These are phyloP conservation scores for Limnomonas spitsbergensis DNA, from an alignment of 139 green algal genomes.

Conservation along the genomic window DNA sequence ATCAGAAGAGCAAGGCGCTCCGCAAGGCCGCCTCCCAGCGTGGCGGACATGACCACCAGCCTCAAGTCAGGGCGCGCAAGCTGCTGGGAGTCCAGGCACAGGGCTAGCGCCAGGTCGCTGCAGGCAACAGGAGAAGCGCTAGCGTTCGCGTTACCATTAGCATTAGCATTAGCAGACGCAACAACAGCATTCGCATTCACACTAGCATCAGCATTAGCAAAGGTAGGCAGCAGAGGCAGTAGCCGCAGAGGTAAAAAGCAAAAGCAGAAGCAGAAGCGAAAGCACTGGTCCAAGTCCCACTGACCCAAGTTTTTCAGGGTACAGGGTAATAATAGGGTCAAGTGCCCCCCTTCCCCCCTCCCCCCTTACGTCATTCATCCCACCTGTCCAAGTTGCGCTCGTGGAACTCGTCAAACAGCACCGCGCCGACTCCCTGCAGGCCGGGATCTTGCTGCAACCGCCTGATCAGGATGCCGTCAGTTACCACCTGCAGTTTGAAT, in stretches of 20 bases:
- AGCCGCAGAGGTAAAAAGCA: no score
- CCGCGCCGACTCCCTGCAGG: constrained; percentile 6
- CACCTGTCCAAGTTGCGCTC: constrained; percentile 56
- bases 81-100: constrained; percentile 47
- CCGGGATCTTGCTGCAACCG: constrained; percentile 53
- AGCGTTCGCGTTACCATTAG: background rate
- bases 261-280: no score
- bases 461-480: constrained; percentile 56
- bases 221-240: no score
- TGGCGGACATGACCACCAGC: constrained; percentile 67
- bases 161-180: background rate
- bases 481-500: constrained; percentile 42
- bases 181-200: background rate
- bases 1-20: constrained; percentile 41
- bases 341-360: background rate
- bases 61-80: constrained; percentile 20
- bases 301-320: background rate
- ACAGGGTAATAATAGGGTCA: background rate
- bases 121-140: background rate
- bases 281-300: background rate
- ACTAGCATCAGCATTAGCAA: no score
- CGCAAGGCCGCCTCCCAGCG: constrained; percentile 54
- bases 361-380: background rate
- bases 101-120: constrained; percentile 53
- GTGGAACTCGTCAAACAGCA: constrained; percentile 62